Conservation (phyloP, 192 early-diverging fungal genomes). For the Allomyces javanicus region DNA sequence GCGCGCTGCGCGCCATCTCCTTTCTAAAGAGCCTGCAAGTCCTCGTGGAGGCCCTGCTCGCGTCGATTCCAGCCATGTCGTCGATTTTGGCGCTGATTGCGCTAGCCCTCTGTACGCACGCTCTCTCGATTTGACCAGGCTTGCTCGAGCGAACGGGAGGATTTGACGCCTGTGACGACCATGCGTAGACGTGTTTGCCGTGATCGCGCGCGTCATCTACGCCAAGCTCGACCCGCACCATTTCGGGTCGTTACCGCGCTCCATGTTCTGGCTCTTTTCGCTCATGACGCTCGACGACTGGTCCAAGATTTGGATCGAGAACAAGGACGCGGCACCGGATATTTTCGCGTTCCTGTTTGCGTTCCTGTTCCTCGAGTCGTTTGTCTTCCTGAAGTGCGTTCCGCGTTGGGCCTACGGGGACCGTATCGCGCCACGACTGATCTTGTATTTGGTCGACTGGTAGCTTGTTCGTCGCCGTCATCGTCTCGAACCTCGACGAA, state of each 20-base stretch:
- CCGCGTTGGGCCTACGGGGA: background rate
- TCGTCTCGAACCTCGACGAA: slow-evolving; percentile 18
- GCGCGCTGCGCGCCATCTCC: slow-evolving; percentile 12
- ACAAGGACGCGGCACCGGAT: slow-evolving; percentile 6
- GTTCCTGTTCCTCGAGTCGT: slow-evolving; percentile 16
- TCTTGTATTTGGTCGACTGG: background rate
- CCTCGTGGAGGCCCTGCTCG: slow-evolving; percentile 14
- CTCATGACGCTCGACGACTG: slow-evolving; percentile 19
- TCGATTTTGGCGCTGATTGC: slow-evolving; percentile 13
- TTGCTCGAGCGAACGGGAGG: too few species aligned
- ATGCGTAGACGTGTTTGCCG: slow-evolving; percentile 14
- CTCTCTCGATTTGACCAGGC: too few species aligned
- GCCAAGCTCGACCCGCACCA: slow-evolving; percentile 12
- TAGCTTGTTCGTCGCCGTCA: slow-evolving; percentile 22
- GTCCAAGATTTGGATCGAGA: slow-evolving; percentile 15
- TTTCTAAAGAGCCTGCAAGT: slow-evolving; percentile 13
- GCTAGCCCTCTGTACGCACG: slow-evolving; percentile 14
- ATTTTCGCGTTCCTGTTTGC: slow-evolving; percentile 12
- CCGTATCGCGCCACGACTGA: background rate
- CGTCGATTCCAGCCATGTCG: slow-evolving; percentile 18
- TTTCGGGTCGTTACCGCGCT: slow-evolving; percentile 10
- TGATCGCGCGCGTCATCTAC: slow-evolving; percentile 10
- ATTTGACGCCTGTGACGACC: too few species aligned
- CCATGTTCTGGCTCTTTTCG: slow-evolving; percentile 14
- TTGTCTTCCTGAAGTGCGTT: slow-evolving; percentile 20